Conservation (phyloP, 495 filamentous ascomycete genomes). For the Choiromyces venosus region DNA sequence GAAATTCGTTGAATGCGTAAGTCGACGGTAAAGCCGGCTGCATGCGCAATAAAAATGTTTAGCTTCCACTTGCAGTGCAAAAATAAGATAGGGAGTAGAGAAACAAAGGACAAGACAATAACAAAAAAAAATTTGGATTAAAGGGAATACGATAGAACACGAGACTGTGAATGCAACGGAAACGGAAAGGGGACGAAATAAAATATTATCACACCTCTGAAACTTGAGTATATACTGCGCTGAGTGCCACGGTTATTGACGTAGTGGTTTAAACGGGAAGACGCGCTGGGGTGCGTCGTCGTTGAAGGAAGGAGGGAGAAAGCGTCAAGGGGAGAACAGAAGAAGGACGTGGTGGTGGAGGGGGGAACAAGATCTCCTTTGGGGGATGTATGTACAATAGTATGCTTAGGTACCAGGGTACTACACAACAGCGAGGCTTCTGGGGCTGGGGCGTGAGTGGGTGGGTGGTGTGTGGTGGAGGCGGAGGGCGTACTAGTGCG, state of each 20-base stretch:
- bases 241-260: conserved; percentile 43
- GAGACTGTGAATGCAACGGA: neutral
- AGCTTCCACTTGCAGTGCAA: conserved; percentile 9
- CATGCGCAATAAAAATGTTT: conserved; percentile 14
- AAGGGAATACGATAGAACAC: conserved; percentile 22
- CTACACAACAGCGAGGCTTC: conserved; percentile 23
- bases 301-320: neutral
- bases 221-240: conserved; percentile 39
- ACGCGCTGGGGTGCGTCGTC: conserved; percentile 19
- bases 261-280: conserved; percentile 39
- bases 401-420: conserved; percentile 6
- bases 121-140: conserved; percentile 13
- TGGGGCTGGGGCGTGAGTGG: conserved; percentile 22
- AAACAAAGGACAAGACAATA: conserved; percentile 16
- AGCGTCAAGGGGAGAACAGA: conserved; percentile 8
- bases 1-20: conserved; percentile 34
- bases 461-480: neutral
- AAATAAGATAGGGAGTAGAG: conserved; percentile 12
- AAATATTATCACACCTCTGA: conserved; percentile 31
- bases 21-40: conserved; percentile 20
- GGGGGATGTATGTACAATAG: conserved; percentile 31
- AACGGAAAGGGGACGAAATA: conserved; percentile 18
- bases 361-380: conserved; percentile 37
- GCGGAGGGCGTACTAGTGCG: conserved; percentile 21
- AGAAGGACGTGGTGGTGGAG: conserved; percentile 30